These are phyloP conservation scores for Yarrowia sp. DNA, from an alignment of 805 yeast species.

Conservation along the genomic window DNA sequence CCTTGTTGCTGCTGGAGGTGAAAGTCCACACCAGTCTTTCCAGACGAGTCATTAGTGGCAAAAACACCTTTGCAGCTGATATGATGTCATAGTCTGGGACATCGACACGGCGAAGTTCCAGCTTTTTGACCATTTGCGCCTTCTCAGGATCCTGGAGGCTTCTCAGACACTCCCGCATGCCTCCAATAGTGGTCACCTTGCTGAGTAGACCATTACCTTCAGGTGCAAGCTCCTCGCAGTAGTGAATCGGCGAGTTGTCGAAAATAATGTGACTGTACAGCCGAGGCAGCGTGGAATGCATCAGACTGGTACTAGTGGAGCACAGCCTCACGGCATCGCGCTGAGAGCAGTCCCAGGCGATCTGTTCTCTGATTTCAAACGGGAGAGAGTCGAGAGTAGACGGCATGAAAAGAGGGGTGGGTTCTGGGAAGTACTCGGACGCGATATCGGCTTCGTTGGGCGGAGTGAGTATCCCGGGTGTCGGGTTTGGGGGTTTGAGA, in stretches of 20 bases:
- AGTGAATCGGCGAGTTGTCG: slow-evolving; percentile 37
- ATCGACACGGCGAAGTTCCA: slow-evolving; percentile 34
- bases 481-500: neutral
- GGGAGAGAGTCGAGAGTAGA: slow-evolving; percentile 33
- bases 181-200: slow-evolving; percentile 38
- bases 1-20: neutral
- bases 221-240: slow-evolving; percentile 30
- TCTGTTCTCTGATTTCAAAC: slow-evolving; percentile 33
- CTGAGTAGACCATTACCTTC: slow-evolving; percentile 2
- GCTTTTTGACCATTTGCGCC: slow-evolving; percentile 33
- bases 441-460: neutral
- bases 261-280: slow-evolving; percentile 37
- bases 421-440: neutral
- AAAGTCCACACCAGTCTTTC: slow-evolving; percentile 36
- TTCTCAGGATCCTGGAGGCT: slow-evolving; percentile 32
- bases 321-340: slow-evolving; percentile 39
- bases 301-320: slow-evolving; percentile 33
- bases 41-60: slow-evolving; percentile 33
- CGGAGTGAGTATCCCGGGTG: neutral
- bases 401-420: neutral
- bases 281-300: slow-evolving; percentile 33
- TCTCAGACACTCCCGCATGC: slow-evolving; percentile 36
- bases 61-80: slow-evolving; percentile 29
- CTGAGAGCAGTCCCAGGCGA: slow-evolving; percentile 37
- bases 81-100: slow-evolving; percentile 35